Evolutionary conservation across 352 stramenopile genomes (phyloP).

Genomic region (Phytophthora megakarya): DNA sequence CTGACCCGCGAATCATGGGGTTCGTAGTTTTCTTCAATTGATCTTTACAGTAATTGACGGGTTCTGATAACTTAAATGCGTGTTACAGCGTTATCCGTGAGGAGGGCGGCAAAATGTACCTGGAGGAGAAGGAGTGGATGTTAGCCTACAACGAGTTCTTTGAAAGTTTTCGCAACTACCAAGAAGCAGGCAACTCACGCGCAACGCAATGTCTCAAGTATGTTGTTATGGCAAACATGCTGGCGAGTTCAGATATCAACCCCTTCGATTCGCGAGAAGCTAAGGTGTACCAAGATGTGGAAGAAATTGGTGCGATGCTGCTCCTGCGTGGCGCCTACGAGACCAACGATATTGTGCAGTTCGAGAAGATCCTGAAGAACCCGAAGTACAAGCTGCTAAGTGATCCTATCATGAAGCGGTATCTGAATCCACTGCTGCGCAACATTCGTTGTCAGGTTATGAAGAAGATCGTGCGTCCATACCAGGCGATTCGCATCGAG

Average conservation of each 20-base stretch:
- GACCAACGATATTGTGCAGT: slow-evolving; percentile 92
- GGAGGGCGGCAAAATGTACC: slow-evolving; percentile 94
- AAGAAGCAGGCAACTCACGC: slow-evolving; percentile 88
- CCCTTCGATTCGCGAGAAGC: slow-evolving; percentile 93
- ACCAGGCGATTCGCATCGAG: slow-evolving; percentile 88
- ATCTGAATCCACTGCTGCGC: slow-evolving; percentile 89
- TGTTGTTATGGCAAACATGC: slow-evolving; percentile 93
- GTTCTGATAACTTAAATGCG: slow-evolving; percentile 6
- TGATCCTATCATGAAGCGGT: slow-evolving; percentile 93
- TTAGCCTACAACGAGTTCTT: slow-evolving; percentile 95
- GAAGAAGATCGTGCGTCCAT: slow-evolving; percentile 90
- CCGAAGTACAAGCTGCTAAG: slow-evolving; percentile 91
- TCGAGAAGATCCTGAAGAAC: slow-evolving; percentile 92
- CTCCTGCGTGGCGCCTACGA: slow-evolving; percentile 75
- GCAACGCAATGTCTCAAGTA: slow-evolving; percentile 93
- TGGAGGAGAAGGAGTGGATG: slow-evolving; percentile 89
- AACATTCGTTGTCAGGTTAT: slow-evolving; percentile 95
- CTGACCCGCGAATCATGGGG: slow-evolving; percentile 92
- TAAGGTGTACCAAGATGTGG: slow-evolving; percentile 90
- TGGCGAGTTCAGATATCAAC: slow-evolving; percentile 92
- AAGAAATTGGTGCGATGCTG: slow-evolving; percentile 81
- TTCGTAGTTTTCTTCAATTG: slow-evolving; percentile 26
- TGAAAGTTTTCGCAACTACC: slow-evolving; percentile 93
- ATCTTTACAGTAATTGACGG: neutral
- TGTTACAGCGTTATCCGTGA: slow-evolving; percentile 80